Evolutionary conservation across 2,329 filamentous ascomycete genomes (phyloP).

Genomic region (Beauveria pseudobassiana): DNA sequence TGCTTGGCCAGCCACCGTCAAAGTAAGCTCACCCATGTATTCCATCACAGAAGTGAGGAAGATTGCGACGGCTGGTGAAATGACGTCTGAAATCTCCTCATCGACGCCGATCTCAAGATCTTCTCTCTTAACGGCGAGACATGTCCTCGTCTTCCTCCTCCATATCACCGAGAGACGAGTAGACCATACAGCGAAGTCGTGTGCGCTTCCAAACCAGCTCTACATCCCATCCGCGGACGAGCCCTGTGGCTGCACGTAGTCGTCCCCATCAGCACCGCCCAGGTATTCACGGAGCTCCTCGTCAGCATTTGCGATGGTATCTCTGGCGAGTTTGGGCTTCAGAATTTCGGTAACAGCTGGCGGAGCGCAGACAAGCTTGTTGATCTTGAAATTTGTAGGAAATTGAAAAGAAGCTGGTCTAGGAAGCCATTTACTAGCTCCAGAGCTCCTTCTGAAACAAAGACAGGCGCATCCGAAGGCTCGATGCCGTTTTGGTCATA

Average conservation of each 20-base stretch:
- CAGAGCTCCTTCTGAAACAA: conserved; percentile 67
- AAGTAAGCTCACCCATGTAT: conserved; percentile 83
- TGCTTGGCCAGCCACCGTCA: conserved; percentile 81
- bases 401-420: conserved; percentile 86
- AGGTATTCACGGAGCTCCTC: conserved; percentile 85
- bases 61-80: conserved; percentile 88
- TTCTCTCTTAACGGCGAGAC: no score
- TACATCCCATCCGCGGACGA: conserved; percentile 69
- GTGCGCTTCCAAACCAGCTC: conserved; percentile 92
- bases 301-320: conserved; percentile 75
- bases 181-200: conserved; percentile 92
- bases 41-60: conserved; percentile 94
- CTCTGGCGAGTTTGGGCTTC: conserved; percentile 79
- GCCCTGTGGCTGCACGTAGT: conserved; percentile 49
- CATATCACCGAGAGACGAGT: conserved; percentile 91
- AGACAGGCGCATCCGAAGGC: conserved; percentile 57
- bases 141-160: conserved; percentile 96
- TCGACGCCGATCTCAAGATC: conserved; percentile 53
- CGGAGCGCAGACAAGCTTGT: conserved; percentile 69
- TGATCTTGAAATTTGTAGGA: conserved; percentile 72
- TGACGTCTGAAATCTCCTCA: conserved; percentile 56
- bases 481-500: conserved; percentile 62
- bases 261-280: conserved; percentile 70
- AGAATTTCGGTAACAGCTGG: conserved; percentile 77
- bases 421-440: conserved; percentile 83